These are phyloP conservation scores for Harringtonia aguacate DNA, from an alignment of 2,329 filamentous ascomycete species.

Conservation along the genomic window DNA sequence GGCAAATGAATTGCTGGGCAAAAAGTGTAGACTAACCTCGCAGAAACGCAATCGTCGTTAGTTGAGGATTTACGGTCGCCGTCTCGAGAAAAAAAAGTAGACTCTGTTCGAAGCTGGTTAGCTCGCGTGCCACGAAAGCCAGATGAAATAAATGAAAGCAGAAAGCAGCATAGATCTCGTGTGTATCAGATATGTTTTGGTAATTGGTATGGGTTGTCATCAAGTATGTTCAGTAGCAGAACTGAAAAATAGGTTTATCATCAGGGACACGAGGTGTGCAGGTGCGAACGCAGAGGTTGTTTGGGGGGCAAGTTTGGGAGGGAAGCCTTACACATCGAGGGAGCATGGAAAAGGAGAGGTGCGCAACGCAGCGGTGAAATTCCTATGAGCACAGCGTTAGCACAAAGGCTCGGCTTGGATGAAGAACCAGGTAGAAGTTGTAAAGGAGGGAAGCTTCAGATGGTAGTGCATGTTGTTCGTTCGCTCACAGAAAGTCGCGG, in stretches of 20 bases:
- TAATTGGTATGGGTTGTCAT: constrained; percentile 53
- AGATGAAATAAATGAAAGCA: constrained; percentile 2
- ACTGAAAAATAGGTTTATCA: constrained; percentile 56
- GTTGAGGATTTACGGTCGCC: no score
- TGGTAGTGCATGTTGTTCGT: constrained; percentile 67
- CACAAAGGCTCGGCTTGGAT: background rate
- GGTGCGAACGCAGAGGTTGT: no score
- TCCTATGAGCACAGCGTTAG: no score
- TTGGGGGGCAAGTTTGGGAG: no score
- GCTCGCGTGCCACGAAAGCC: background rate
- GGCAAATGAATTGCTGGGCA: no score
- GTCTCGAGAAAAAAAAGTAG: no score
- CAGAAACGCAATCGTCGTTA: no score
- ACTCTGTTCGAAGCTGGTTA: background rate
- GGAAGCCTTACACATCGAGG: no score
- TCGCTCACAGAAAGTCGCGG: constrained; percentile 48
- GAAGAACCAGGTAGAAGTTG: background rate
- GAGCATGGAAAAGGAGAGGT: no score
- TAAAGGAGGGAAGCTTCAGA: constrained; percentile 46
- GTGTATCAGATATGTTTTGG: constrained; percentile 32
- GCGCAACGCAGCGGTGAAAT: no score
- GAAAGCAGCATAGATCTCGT: constrained; percentile 4
- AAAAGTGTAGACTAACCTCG: no score
- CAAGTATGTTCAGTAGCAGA: constrained; percentile 64
- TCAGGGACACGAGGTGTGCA: constrained; percentile 43